phyloP scores from a whole-genome alignment of 441 rosid species.

The Aquilaria agallochum region DNA sequence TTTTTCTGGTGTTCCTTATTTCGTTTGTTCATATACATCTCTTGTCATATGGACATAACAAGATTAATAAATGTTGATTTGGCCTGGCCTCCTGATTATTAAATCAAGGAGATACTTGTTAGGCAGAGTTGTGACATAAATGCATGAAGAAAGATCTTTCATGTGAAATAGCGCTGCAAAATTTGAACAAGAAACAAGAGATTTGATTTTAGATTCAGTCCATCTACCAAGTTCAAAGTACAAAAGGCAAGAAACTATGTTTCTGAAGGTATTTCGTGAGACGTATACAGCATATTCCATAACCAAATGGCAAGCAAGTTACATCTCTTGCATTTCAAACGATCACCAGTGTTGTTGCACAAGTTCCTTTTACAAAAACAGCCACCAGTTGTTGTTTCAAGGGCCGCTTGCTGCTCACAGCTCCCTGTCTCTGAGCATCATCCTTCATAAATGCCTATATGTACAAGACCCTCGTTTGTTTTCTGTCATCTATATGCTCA shows the following conservation, averaged over 20 bases:
- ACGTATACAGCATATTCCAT: too few species aligned
- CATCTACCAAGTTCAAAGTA: too few species aligned
- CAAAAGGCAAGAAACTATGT: too few species aligned
- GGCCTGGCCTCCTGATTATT: too few species aligned
- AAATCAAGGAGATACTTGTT: not conserved
- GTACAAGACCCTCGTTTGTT: constrained; percentile 8
- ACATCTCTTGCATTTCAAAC: too few species aligned
- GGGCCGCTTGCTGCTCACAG: constrained; percentile 1
- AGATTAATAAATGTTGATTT: constrained; percentile 16
- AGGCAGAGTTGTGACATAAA: too few species aligned
- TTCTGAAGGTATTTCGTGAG: too few species aligned
- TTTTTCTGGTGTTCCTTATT: not conserved
- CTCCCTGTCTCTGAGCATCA: not conserved
- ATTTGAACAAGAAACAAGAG: not conserved
- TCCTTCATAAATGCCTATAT: constrained; percentile 7
- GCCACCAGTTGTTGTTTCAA: not conserved
- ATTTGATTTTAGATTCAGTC: too few species aligned
- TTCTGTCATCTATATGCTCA: not conserved
- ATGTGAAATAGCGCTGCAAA: not conserved
- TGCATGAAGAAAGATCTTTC: not conserved
- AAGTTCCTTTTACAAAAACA: not conserved
- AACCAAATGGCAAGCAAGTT: too few species aligned
- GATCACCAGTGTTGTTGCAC: too few species aligned
- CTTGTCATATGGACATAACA: too few species aligned
- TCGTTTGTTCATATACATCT: constrained; percentile 1